Evolutionary conservation across 208 protist species (phyloP).

Genomic region (Angomonas desouzai): DNA sequence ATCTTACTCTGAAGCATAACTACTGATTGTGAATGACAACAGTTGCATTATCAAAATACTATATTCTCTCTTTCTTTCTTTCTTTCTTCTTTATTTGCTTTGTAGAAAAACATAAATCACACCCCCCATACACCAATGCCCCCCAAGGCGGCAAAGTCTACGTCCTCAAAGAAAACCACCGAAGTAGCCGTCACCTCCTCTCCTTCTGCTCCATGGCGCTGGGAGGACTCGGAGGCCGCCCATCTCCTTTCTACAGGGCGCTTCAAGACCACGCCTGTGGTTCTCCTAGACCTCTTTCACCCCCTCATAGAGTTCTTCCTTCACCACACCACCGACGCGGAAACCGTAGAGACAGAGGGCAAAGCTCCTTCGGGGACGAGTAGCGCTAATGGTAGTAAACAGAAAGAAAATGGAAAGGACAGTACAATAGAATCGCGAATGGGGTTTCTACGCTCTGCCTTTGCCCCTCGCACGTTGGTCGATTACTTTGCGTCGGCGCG

Average conservation of each 20-base stretch:
- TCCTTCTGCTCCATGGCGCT: background rate
- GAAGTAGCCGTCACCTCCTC: too few species aligned
- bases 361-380: too few species aligned
- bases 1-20: background rate
- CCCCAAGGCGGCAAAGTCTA: background rate
- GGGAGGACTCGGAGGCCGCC: background rate
- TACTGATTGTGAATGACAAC: background rate
- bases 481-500: background rate
- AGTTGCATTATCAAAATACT: slow-evolving; percentile 1
- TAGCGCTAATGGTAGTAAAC: too few species aligned
- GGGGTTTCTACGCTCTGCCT: background rate
- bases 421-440: background rate
- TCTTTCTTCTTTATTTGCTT: background rate
- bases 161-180: slow-evolving; percentile 5
- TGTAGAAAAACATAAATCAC: too few species aligned
- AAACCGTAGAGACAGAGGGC: background rate
- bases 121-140: too few species aligned
- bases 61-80: background rate
- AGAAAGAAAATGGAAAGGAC: background rate
- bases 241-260: background rate
- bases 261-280: background rate
- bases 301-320: background rate
- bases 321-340: background rate
- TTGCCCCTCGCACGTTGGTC: background rate
- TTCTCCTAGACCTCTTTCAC: background rate